These are phyloP conservation scores for Boletus huronensis DNA, from an alignment of 768 basidiomycete species.

Conservation along the genomic window DNA sequence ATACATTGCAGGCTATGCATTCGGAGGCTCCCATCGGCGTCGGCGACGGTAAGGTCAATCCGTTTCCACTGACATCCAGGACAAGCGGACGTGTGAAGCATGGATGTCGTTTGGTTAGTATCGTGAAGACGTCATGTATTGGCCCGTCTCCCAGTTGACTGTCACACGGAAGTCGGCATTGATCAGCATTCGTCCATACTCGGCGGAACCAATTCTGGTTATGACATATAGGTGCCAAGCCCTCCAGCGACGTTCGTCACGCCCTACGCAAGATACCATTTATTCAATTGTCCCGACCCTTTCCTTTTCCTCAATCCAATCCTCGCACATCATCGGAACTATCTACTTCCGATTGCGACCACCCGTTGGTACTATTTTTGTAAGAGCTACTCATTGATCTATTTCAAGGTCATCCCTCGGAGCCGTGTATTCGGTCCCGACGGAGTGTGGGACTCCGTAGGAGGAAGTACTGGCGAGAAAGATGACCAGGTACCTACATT, in stretches of 20 bases:
- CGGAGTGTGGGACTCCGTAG: not conserved
- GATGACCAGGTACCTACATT: not conserved
- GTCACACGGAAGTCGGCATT: too few relatives aligned
- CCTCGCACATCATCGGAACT: not conserved
- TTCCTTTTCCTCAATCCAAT: not conserved
- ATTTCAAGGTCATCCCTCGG: not conserved
- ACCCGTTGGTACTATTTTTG: not conserved
- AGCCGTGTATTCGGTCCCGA: not conserved
- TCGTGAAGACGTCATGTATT: not conserved
- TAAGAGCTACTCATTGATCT: not conserved
- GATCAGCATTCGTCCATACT: not conserved
- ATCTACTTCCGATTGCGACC: not conserved
- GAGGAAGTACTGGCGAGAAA: not conserved
- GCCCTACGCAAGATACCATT: not conserved
- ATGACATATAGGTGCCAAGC: not conserved
- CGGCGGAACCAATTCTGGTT: not conserved
- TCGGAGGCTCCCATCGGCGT: not conserved
- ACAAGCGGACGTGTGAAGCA: not conserved
- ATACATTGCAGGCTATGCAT: not conserved
- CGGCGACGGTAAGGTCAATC: not conserved
- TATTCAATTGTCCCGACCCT: not conserved
- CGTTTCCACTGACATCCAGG: not conserved
- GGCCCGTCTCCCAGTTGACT: not conserved
- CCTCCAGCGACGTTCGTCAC: too few relatives aligned
- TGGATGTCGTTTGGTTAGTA: not conserved